Base-by-base conservation (phyloP, 2,329 filamentous ascomycete species). In the Phialocephala sp. region DNA sequence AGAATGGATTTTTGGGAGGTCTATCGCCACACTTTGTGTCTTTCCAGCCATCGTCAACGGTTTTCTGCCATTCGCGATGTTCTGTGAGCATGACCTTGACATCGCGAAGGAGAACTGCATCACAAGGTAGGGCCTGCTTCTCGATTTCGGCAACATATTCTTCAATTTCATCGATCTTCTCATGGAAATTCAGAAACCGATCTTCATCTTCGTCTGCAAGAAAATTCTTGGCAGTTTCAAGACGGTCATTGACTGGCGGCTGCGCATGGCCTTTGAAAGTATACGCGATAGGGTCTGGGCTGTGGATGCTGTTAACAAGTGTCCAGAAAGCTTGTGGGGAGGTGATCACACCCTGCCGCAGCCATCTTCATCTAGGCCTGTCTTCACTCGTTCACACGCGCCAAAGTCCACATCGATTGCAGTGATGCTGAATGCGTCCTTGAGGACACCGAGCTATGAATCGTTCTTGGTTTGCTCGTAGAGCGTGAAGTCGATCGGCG, bases 151-250 rank as follows among this genome's bases (percentile, higher is more conserved):
- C 27, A 14, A 75, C 37, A 36, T 72, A 76, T 15, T 71, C 69
- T 50, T 72, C 67, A n/a, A 76, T 72, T 32, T 76, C 59, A 0
- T 8, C 71, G 8, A 79, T 72, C 59, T 80, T 79, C 12, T 66
- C 57, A 1, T 77, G 70, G 78, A 83, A 85, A 52, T 76, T 68
- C 1, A 76, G 54, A 64, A 78, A 79, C 18, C 80, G 78, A 63
- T 81, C 78, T 6, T 75, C 70, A 68, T 87, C 82, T 66, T 83
- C 80, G 36, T 85, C 82, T 3, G 79, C 72, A 24, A 87, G 80
- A 66, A 84, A 87, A 68, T 80, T 81, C 59, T 72, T 68, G n/a
- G 74, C 64, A 43, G 77, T 73, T 45, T 72, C 37, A 36, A 81
- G 73, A 2, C 77, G 76, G 35, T 71, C 63, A 37, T 73, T 74